phyloP scores from a whole-genome alignment of 345 rosid genomes.

The Kernera saxatilis region DNA sequence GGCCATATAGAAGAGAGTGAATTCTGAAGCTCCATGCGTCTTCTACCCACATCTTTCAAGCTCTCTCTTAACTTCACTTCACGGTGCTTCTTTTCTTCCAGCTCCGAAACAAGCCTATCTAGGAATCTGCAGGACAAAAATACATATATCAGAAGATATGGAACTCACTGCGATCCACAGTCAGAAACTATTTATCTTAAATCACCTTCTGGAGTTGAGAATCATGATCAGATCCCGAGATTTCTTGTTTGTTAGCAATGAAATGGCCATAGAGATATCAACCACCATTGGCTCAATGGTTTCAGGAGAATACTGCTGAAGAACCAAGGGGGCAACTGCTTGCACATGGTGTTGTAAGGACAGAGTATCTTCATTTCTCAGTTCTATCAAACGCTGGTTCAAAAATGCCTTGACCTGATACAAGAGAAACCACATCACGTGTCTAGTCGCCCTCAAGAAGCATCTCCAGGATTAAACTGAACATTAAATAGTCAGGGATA shows the following conservation, averaged over 20 bases:
- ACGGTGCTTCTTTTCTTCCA: conserved; percentile 87
- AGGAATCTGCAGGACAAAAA: conserved; percentile 54
- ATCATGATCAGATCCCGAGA: conserved; percentile 83
- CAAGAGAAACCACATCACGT: conserved; percentile 11
- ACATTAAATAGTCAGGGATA: background rate
- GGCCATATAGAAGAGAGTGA: conserved; percentile 90
- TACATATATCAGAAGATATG: conserved; percentile 7
- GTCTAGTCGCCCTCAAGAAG: conserved; percentile 7
- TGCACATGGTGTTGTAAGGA: conserved; percentile 93
- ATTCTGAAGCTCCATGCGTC: conserved; percentile 90
- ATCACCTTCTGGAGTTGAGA: conserved; percentile 88
- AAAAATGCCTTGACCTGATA: conserved; percentile 81
- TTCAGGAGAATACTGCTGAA: conserved; percentile 84
- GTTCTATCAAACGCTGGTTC: conserved; percentile 68
- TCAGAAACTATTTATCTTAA: background rate
- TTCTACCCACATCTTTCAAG: conserved; percentile 68
- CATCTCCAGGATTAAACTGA: background rate
- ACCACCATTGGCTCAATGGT: conserved; percentile 64
- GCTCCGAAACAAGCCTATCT: conserved; percentile 69
- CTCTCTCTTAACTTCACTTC: conserved; percentile 77
- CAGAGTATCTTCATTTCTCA: conserved; percentile 66
- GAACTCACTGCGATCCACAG: background rate
- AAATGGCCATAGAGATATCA: conserved; percentile 56
- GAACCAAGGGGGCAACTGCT: conserved; percentile 81
- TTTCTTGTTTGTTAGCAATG: conserved; percentile 78